Evolutionary conservation across 1,284 basidiomycete species (phyloP), one percentile per base, ranked within the genome.

Genomic region (Sporisorium reilianum): DNA sequence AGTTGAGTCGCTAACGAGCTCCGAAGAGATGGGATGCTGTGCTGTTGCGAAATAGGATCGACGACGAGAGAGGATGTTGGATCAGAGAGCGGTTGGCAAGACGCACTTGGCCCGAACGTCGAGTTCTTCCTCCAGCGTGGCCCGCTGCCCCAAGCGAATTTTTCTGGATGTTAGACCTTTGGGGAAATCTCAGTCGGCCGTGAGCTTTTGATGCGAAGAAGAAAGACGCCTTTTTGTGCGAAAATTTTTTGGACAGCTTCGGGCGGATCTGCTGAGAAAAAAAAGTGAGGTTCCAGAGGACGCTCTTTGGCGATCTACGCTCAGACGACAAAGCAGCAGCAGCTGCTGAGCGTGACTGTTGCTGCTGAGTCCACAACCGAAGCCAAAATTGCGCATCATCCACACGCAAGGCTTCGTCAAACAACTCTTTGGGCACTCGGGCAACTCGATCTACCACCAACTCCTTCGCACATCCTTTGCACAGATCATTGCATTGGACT

Each of bases 71-170:
- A 3, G 42, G 51, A 42, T 44, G 41, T 18, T 51, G 48, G 45
- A 46, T 46, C 16, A 48, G 46, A 30, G 25, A n/a, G 26, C 9
- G 46, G 26, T 28, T 46, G 16, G 14, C 26, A 23, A 25, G 38
- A 0, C 28, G 36, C 25, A 57, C 20, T 49, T 62, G 64, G 64
- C 59, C 64, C 64, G 18, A 67, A 67, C 64, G 58, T 61, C 54
- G 41, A 34, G 41, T 48, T 55, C 50, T 56, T 67, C 58, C 25
- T 65, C 63, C 59, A 67, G 51, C 64, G 64, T 67, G 64, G 58
- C 64, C 12, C 7, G 28, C 28, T 30, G 28, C 32, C 36, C 36
- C 5, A 41, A 20, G n/a, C 38, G 8, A 41, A 20, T 45, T 25
- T 22, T n/a, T 4, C 18, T 10, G 6, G 20, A 26, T 32, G 14